Evolutionary conservation across 2,329 filamentous ascomycete genomes (phyloP), one percentile per base, ranked within the genome.

Genomic region (Botrytis elliptica): DNA sequence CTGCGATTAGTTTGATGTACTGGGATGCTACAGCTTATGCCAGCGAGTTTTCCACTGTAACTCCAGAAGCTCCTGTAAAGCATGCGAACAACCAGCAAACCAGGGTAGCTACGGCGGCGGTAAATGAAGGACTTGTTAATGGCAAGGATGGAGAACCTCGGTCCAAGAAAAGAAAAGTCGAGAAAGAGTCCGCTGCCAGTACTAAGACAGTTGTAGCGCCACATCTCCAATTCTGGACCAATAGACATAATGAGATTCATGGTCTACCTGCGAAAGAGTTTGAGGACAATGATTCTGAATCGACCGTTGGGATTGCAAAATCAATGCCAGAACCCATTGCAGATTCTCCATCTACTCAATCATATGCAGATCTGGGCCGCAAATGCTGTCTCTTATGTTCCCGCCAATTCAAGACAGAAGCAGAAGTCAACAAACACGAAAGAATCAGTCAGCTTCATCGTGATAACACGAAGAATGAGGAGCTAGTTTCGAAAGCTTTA

Each of bases 1-100:
- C 90, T 1, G 84, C 86, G 0, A 82, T 93, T 73, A 89, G 89
- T 74, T 86, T 95, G 60, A 90, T 90, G 79, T 95, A 95, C 81
- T 93, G 93, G 88, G 92, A 95, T 78, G 87, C 90, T 70, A 88
- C 90, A 38, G 91, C 90, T 2, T 95, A 93, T 78, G 90, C 90
- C 1, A 92, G 86, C 63, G 89, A 92, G 77, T 84, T 89, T 55
- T 82, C 88, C 2, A 85, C 93, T 6, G 84, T 86, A 29, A 84
- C 87, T 22, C 83, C 85, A 0, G 83, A 84, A 59, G 77, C 81
- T 57, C 74, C 72, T 5, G n/a, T 49, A 1, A 79, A 78, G 22
- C 78, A 75, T 55, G 76, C 77, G 33, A 80, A 81, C 62, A 77
- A 74, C 20, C 77, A 80, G 8, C 78, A 80, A 73, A 77, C 83